phyloP scores from a whole-genome alignment of 176 grass and related monocot species.

The Metroxylon sagu region DNA sequence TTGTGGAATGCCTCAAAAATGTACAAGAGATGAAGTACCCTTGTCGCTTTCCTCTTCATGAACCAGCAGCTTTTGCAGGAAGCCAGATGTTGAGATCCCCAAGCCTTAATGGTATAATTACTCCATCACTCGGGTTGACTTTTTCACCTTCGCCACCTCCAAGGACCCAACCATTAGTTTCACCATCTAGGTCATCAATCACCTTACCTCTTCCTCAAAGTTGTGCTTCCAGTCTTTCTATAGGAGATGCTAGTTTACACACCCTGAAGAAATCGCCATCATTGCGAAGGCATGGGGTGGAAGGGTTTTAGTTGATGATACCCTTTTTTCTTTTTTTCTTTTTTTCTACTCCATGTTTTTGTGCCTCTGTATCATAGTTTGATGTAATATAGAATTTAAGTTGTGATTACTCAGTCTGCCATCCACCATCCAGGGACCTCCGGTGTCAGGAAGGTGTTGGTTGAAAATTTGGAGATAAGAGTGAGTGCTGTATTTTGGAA shows the following conservation, averaged over 20 bases:
- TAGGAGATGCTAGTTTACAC: slow-evolving; percentile 52
- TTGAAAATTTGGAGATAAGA: no score
- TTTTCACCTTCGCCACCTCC: slow-evolving; percentile 50
- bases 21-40: slow-evolving; percentile 86
- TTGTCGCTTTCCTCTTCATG: slow-evolving; percentile 69
- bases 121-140: slow-evolving; percentile 30
- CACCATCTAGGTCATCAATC: slow-evolving; percentile 38
- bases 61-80: slow-evolving; percentile 47
- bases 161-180: slow-evolving; percentile 15
- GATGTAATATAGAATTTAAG: no score
- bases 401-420: no score
- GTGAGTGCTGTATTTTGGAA: no score
- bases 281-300: slow-evolving; percentile 36
- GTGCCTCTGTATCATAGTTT: no score
- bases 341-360: neutral
- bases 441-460: no score
- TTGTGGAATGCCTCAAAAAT: slow-evolving; percentile 48
- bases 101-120: slow-evolving; percentile 68
- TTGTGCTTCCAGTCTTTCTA: slow-evolving; percentile 42
- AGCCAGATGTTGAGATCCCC: slow-evolving; percentile 87
- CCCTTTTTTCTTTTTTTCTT: slow-evolving; percentile 18
- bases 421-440: no score
- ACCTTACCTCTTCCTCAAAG: slow-evolving; percentile 45
- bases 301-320: slow-evolving; percentile 93
- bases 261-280: slow-evolving; percentile 37